Evolutionary conservation across 805 yeast species (phyloP).

Genomic region (Lipomyces starkeyi): DNA sequence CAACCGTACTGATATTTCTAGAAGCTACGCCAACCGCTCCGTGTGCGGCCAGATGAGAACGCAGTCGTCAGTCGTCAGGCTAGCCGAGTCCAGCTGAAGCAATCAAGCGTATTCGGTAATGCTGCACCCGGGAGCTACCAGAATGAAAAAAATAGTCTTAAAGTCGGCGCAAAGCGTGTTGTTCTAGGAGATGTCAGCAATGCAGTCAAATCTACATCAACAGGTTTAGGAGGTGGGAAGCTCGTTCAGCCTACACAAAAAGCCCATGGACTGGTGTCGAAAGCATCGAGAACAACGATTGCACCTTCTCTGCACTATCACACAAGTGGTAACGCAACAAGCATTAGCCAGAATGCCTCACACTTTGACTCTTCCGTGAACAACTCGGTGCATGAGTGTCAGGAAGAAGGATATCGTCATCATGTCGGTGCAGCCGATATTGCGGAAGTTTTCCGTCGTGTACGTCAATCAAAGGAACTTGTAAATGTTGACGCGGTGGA

Average conservation of each 20-base stretch:
- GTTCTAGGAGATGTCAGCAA: conserved; percentile 37
- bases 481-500: conserved; percentile 10
- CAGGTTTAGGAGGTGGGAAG: conserved; percentile 24
- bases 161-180: conserved; percentile 36
- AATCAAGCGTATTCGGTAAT: conserved; percentile 13
- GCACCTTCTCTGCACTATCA: background rate
- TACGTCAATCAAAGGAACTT: conserved; percentile 14
- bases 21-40: conserved; percentile 25
- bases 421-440: conserved; percentile 28
- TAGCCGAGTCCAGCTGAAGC: conserved; percentile 21
- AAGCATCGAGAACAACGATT: background rate
- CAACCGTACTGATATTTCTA: conserved; percentile 2
- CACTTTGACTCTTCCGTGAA: background rate
- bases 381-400: conserved; percentile 6
- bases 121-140: conserved; percentile 1
- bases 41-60: conserved; percentile 35
- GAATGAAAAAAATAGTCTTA: conserved; percentile 28
- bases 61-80: conserved; percentile 22
- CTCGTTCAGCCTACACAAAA: conserved; percentile 22
- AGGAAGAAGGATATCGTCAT: conserved; percentile 24
- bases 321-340: background rate
- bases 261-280: background rate
- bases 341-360: background rate
- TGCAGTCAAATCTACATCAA: conserved; percentile 14
- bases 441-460: conserved; percentile 29